Evolutionary conservation across 352 stramenopile species (phyloP).

Genomic region (Heterotrichella gracilis): DNA sequence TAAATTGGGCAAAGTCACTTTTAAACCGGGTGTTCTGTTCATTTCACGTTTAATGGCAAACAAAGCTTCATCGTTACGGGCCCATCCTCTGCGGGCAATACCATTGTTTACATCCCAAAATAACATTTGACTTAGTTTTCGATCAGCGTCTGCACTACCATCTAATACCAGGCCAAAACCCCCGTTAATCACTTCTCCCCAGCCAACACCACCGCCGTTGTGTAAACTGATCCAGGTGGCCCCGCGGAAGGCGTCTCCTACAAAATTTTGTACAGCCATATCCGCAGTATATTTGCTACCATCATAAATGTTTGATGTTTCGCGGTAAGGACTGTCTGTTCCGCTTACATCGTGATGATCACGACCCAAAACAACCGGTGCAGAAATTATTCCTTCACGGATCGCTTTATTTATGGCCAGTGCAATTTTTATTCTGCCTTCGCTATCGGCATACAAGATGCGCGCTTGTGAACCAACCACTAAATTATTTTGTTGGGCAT

Average conservation of each 20-base stretch:
- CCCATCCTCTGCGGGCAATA: constrained; percentile 36
- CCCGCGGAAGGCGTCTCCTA: constrained; percentile 38
- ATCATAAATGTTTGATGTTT: constrained; percentile 47
- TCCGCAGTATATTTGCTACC: constrained; percentile 43
- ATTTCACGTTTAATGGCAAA: constrained; percentile 42
- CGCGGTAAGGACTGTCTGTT: constrained; percentile 44
- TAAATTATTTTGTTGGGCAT: constrained; percentile 39
- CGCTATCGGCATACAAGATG: constrained; percentile 43
- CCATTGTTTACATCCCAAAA: constrained; percentile 54
- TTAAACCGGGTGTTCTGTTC: constrained; percentile 31
- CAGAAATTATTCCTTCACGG: constrained; percentile 28
- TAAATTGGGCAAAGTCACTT: not conserved
- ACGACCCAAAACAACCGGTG: constrained; percentile 36
- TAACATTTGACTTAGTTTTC: constrained; percentile 35
- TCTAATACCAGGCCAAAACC: constrained; percentile 47
- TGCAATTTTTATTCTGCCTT: constrained; percentile 35
- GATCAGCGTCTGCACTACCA: constrained; percentile 29
- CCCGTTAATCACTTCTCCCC: constrained; percentile 47
- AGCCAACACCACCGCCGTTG: constrained; percentile 45
- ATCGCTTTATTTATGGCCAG: constrained; percentile 44
- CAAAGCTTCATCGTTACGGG: constrained; percentile 38
- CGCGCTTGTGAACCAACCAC: constrained; percentile 46
- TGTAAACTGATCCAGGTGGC: constrained; percentile 46
- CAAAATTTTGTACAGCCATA: constrained; percentile 50
- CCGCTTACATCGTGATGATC: constrained; percentile 50